Base-by-base conservation (phyloP, 2,329 filamentous ascomycete species). In the Pyrenophora teres region DNA sequence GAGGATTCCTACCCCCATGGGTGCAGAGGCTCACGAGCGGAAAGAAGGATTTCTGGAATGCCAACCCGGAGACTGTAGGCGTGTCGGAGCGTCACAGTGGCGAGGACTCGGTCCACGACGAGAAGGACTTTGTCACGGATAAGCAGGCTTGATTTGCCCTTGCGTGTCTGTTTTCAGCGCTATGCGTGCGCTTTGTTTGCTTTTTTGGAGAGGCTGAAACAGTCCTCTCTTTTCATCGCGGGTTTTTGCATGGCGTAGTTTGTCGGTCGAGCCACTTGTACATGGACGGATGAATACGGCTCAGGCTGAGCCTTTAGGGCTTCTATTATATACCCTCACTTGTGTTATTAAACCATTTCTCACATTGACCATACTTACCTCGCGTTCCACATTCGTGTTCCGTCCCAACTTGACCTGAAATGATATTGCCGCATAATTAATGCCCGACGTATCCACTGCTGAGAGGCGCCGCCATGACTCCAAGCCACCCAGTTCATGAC, bases 1-100 rank as follows among this genome's bases (percentile, higher is more conserved):
- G 90, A 13, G 90, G 90, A 1, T 75, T 94, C 42, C 74, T 92
- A 21, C 90, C 90, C 0, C 84, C 83, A 0, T 95, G 90, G 90
- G 68, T 91, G 44, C 77, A 80, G 50, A 82, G 90, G 25, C 76
- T 87, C 4, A 69, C 74, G 0, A 76, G 76, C 32, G 90, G 90
- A 23, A 88, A 90, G 78, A 87, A 81, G 75, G 82, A 88, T 62
- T 92, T 92, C 69, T 92, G 89, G 88, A 64, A 55, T 48, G 54
- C 59, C 10, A 61, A 68, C n/a, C 59, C 63, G 10, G 51, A 67
- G 52, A 58, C 47, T 35, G 60, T 64, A 21, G 68, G 68, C 19
- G 59, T 71, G 33, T 33, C 40, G n/a, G 67, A 64, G 36, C 54
- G 59, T 40, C 60, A 54, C 49, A 69, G 63, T 23, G 69, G 64